Conservation (phyloP, 1,139 yeast genomes). For the Arxiozyma telluris region DNA sequence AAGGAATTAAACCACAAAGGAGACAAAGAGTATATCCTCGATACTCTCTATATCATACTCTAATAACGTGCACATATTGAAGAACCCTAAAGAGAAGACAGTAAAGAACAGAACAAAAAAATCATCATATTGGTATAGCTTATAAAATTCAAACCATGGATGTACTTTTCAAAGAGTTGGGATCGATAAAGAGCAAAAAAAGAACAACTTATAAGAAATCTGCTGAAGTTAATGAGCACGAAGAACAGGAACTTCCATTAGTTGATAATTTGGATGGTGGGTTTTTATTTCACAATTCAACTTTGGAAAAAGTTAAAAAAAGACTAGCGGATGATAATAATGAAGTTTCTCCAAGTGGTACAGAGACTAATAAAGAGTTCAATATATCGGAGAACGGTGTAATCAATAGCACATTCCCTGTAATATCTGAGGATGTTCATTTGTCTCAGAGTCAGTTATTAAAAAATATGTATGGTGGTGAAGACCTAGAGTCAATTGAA, state of each 20-base stretch:
- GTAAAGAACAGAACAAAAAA: too few species aligned
- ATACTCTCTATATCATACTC: background rate
- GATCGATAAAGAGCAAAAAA: slow-evolving; percentile 11
- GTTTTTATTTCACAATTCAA: slow-evolving; percentile 18
- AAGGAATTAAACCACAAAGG: background rate
- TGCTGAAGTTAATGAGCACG: slow-evolving; percentile 2
- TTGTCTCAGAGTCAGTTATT: slow-evolving; percentile 14
- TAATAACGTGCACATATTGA: too few species aligned
- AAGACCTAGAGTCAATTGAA: slow-evolving; percentile 16
- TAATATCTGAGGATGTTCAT: background rate
- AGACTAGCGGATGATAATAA: slow-evolving; percentile 13
- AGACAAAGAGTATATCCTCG: background rate
- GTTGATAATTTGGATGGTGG: slow-evolving; percentile 11
- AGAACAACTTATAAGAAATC: slow-evolving; percentile 23
- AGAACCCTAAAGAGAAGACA: too few species aligned
- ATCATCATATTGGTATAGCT: background rate
- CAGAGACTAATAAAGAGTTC: background rate
- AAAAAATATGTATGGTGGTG: slow-evolving; percentile 20
- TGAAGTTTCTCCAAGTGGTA: background rate
- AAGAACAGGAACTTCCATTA: slow-evolving; percentile 7
- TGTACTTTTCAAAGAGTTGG: slow-evolving; percentile 14
- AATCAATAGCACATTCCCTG: background rate
- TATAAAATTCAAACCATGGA: slow-evolving; percentile 15
- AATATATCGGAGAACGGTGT: background rate
- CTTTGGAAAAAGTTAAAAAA: slow-evolving; percentile 16